Percentiles rank a stretch among this genome's conserved stretches.
These are phyloP conservation scores for Tetrapisispora namnaoensis DNA, from an alignment of 805 yeast species.

Conservation along the genomic window DNA sequence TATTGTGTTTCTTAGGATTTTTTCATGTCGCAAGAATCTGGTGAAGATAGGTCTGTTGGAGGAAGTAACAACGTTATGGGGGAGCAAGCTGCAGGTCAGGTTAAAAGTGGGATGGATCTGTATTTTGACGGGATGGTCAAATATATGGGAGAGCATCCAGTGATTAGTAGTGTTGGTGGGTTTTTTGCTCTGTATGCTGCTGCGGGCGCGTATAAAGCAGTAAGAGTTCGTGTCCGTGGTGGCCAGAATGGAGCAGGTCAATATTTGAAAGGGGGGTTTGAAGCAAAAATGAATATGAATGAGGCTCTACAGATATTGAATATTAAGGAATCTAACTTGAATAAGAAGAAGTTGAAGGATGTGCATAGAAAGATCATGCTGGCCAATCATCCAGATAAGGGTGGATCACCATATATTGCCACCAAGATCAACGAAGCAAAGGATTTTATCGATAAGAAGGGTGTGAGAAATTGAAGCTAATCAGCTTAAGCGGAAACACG, in stretches of 20 bases:
- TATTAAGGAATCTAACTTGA: constrained; percentile 54
- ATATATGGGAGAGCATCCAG: constrained; percentile 68
- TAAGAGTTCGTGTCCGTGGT: constrained; percentile 38
- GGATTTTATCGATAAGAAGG: constrained; percentile 35
- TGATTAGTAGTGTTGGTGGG: constrained; percentile 59
- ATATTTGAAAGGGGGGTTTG: constrained; percentile 82
- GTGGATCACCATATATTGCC: constrained; percentile 85
- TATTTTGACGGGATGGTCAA: constrained; percentile 53
- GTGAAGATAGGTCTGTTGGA: not conserved
- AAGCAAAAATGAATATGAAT: constrained; percentile 75
- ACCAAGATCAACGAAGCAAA: constrained; percentile 90
- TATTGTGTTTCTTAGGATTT: too few relatives aligned
- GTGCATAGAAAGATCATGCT: constrained; percentile 82
- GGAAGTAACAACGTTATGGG: too few relatives aligned
- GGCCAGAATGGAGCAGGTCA: constrained; percentile 34
- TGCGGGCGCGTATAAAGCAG: constrained; percentile 55
- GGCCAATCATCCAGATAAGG: constrained; percentile 90
- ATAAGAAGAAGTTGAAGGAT: constrained; percentile 64
- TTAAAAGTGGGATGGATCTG: constrained; percentile 37
- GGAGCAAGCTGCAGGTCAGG: not conserved
- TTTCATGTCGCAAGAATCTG: not conserved
- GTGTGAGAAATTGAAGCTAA: constrained; percentile 12
- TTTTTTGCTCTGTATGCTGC: constrained; percentile 52
- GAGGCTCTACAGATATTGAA: constrained; percentile 84
- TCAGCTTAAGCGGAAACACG: too few relatives aligned